A percentile compares a stretch with the other conserved stretches of the same genome.
Conservation (phyloP, 768 basidiomycete species). For the Solioccasus polychromus region DNA sequence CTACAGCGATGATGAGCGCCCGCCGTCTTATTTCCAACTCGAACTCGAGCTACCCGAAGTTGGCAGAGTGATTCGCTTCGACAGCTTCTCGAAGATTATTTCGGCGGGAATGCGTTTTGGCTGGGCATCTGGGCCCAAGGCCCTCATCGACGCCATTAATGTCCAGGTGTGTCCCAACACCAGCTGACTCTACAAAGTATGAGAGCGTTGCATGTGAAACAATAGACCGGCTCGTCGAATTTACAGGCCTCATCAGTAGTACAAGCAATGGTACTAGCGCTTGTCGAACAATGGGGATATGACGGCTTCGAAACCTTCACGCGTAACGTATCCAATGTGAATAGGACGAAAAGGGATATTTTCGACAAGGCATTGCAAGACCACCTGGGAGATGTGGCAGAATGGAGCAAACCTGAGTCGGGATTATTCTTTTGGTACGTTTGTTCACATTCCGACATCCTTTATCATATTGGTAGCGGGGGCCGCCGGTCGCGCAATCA, state of each 20-base stretch:
- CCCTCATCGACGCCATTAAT: slow-evolving; percentile 63
- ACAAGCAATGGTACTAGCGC: slow-evolving; percentile 50
- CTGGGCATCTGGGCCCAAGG: slow-evolving; percentile 66
- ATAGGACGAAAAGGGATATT: slow-evolving; percentile 62
- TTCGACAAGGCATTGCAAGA: slow-evolving; percentile 69
- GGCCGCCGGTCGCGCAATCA: too few species aligned
- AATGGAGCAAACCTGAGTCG: slow-evolving; percentile 64
- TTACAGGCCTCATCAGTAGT: slow-evolving; percentile 57
- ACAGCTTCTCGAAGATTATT: slow-evolving; percentile 78
- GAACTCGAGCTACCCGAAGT: slow-evolving; percentile 59
- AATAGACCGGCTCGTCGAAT: slow-evolving; percentile 59
- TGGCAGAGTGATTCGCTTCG: slow-evolving; percentile 80
- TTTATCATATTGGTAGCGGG: slow-evolving; percentile 6
- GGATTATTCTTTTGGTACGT: slow-evolving; percentile 82
- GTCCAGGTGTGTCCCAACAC: slow-evolving; percentile 44
- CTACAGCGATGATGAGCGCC: slow-evolving; percentile 54
- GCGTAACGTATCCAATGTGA: slow-evolving; percentile 59
- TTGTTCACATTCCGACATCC: slow-evolving; percentile 1
- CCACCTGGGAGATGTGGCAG: slow-evolving; percentile 68
- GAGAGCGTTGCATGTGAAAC: too few species aligned
- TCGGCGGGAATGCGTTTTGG: slow-evolving; percentile 72
- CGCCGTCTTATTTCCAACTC: slow-evolving; percentile 73
- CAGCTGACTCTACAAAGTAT: neutral
- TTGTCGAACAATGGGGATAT: slow-evolving; percentile 66
- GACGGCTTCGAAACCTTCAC: slow-evolving; percentile 68